Evolutionary conservation across 441 rosid genomes (phyloP), one percentile per base, ranked within the genome.

Genomic region (Erodium moschatum): DNA sequence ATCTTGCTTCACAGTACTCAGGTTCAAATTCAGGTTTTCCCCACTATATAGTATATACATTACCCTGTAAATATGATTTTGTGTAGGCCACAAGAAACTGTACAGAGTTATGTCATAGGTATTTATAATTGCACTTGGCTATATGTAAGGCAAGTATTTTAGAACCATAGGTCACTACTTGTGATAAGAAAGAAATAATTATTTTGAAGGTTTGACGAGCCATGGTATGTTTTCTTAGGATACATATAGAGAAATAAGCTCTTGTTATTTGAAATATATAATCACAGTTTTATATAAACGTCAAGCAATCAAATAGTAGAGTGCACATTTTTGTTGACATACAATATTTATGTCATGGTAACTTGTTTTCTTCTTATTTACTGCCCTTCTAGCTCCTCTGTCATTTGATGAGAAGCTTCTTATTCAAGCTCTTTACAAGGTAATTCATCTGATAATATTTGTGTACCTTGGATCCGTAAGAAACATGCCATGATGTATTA

Each of bases 371-470:
- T 15, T 54, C 61, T 50, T 16, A 16, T 54, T 54, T 15, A 54
- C 20, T 54, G 20, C 10, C 16, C 24, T 54, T 54, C 21, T 54
- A 91, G 98, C 85, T 72, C 80, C 89, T 40, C 77, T 85, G 93
- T 84, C 87, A 13, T 93, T 93, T 19, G 93, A 91, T 35, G 98
- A 93, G 74, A 93, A 83, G 80, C 88, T 91, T 78, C 81, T 93
- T 4, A 81, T 93, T 68, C 97, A 88, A 62, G 77, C 96, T 69
- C 82, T 93, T 54, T 91, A 89, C 82, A 88, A 83, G 95, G 97
- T 92, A 79, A 24, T 19, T 46, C 9, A 63, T 20, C 65, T 67
- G 64, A 24, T 24, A 67, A 15, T 40, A 42, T 8, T 50, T 50
- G 2, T 11, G 46, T 62, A 19, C 15, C 1, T 69, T 5, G 6